Evolutionary conservation across 2,329 filamentous ascomycete species (phyloP), one percentile per base, ranked within the genome.

Genomic region (Ambrosiella cleistominuta): DNA sequence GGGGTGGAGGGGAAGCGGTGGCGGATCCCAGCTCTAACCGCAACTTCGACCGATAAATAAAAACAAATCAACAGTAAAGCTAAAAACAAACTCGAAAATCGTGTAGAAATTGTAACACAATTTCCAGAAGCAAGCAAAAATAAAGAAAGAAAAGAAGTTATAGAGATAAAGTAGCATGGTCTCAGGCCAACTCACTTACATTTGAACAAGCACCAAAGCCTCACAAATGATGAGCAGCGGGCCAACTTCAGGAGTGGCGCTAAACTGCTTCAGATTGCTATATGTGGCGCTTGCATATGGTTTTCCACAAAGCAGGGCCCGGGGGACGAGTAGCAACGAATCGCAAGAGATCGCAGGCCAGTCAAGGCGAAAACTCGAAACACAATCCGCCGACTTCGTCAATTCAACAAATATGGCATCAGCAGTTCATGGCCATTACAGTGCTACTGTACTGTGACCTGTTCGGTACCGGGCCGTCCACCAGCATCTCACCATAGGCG

Each of bases 161-260:
- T 44, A 51, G 47, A 40, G 57, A 54, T 8, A 40, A 57, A 51
- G 40, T 36, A 54, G 17, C 52, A 39, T 55, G 27, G 52, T 54
- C 50, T 51, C 50, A 58, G 35, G 52, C 15, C 27, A 55, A 40
- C 13, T 11, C 19, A 51, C 15, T 35, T 58, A 39, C 35, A 38
- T 55, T 55, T 58, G 27, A 12, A 39, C 39, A 15, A 27, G 27
- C 11, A 51, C 8, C 17, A 19, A 51, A 19, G 35, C 27, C 47
- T 51, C 36, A 12, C 4, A 27, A 4, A 51, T 11, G 17, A 49
- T 27, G 47, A 35, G 47, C 17, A 35, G 15, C 8, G 36, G 35
- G 19, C 52, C 45, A 56, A 39, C 37, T 55, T 58, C 54, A 60
- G 54, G 58, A 57, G 59, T 51, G 39, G 44, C 56, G 47, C 59